Base-by-base conservation (phyloP, 208 protist species). In the Acanthamoeba royreba region DNA sequence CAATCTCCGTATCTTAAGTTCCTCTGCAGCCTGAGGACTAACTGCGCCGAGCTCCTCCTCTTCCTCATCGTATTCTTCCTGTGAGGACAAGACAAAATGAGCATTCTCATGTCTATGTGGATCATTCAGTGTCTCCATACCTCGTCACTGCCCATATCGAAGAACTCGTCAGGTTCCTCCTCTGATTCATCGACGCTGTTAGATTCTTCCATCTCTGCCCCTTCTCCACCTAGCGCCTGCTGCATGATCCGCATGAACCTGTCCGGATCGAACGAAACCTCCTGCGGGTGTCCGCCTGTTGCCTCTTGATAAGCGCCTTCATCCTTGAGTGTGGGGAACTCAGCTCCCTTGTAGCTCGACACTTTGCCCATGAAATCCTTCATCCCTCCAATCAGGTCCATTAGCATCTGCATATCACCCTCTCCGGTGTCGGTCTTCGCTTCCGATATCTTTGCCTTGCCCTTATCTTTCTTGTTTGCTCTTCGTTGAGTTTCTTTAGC, bases 101-200 rank as follows among this genome's bases (percentile, higher is more conserved):
- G 58, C 55, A 13, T n/a, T 8, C 13, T 0, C 13, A 31, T 28
- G 58, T 19, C 22, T 5, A n/a, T n/a, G n/a, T n/a, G n/a, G n/a
- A n/a, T n/a, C n/a, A n/a, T n/a, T n/a, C n/a, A n/a, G n/a, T n/a
- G n/a, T n/a, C n/a, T 22, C 9, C 58, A 9, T 38, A 49, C 72
- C 31, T 92, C 86, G 9, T 92, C 86, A n/a, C 45, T 52, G 49
- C 86, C 86, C 86, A 92, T 63, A 25, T 17, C 49, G 72, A 92
- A 92, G 58, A 92, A 92, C 38, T 92, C 86, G 22, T 92, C 86
- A 15, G 86, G 86, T 53, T 92, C 86, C 31, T 92, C 86, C 7
- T 90, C 83, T 49, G 53, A 90, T 11, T 42, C 52, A 4, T 92
- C 86, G 9, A 47, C 86, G 33, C 49, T 28, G 35, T 92, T 53